A percentile compares a stretch with the other conserved stretches of the same genome.
Conservation (phyloP, 495 filamentous ascomycete species). For the Neurospora sp. region DNA sequence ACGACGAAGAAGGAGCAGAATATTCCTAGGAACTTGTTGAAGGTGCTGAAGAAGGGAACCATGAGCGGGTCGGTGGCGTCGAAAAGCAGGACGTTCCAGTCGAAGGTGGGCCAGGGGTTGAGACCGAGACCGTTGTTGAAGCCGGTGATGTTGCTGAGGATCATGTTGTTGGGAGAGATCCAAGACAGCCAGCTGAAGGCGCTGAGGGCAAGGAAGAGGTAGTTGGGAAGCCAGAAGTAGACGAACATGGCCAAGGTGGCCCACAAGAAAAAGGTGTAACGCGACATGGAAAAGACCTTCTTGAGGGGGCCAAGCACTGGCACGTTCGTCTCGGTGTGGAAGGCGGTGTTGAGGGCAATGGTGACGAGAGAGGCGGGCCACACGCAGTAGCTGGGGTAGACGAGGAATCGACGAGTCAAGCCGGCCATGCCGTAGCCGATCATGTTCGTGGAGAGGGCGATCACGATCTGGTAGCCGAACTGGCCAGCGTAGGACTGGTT, state of each 20-base stretch:
- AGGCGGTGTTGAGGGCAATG: conserved; percentile 31
- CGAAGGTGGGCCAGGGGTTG: conserved; percentile 30
- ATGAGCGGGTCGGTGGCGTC: conserved; percentile 25
- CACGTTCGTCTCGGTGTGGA: conserved; percentile 22
- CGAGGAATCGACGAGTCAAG: conserved; percentile 44
- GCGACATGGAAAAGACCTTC: conserved; percentile 18
- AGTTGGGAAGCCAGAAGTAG: conserved; percentile 22
- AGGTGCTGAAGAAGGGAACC: conserved; percentile 28
- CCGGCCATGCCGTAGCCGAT: conserved; percentile 42
- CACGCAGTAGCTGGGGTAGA: conserved; percentile 33
- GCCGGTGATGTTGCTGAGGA: conserved; percentile 22
- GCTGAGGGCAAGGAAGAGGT: conserved; percentile 16
- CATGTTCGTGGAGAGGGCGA: conserved; percentile 31
- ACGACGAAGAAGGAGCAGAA: conserved; percentile 15
- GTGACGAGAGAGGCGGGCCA: conserved; percentile 32
- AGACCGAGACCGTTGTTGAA: conserved; percentile 27
- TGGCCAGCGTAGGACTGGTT: conserved; percentile 26
- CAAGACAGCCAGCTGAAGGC: conserved; percentile 22
- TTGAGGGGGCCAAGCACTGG: conserved; percentile 23
- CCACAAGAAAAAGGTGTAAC: conserved; percentile 24
- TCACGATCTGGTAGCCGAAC: conserved; percentile 30
- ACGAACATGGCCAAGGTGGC: conserved; percentile 15
- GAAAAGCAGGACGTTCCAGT: conserved; percentile 26
- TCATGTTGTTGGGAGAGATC: conserved; percentile 26
- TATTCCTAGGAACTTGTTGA: conserved; percentile 28